Evolutionary conservation across 2,329 filamentous ascomycete genomes (phyloP).

Genomic region (Cryphonectria parasitica): DNA sequence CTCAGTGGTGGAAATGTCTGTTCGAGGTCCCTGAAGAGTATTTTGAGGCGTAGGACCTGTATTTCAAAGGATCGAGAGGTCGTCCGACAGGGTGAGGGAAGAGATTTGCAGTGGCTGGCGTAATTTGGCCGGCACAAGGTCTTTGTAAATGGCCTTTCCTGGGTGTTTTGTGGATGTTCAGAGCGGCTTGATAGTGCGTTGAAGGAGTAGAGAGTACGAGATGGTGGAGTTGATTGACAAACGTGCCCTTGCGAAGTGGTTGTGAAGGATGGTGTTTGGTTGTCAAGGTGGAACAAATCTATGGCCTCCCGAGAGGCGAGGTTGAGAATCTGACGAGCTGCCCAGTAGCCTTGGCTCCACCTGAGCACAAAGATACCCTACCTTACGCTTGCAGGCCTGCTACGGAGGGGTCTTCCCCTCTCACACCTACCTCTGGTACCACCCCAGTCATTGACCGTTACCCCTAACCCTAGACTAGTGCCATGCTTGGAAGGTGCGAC

Average conservation of each 20-base stretch:
- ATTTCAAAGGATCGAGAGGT: background rate
- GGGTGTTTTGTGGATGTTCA: background rate
- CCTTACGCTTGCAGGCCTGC: background rate
- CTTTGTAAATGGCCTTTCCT: background rate
- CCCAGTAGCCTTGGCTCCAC: constrained; percentile 9
- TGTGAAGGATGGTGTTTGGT: constrained; percentile 3
- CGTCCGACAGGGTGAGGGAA: background rate
- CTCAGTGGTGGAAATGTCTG: background rate
- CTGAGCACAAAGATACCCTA: background rate
- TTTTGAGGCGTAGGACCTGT: background rate
- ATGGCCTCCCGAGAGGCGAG: constrained; percentile 6
- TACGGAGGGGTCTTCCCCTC: background rate
- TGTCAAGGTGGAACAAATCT: background rate
- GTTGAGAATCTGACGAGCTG: constrained; percentile 14
- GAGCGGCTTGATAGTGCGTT: too few species aligned
- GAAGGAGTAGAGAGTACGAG: background rate
- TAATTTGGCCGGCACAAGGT: background rate
- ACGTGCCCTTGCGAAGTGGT: constrained; percentile 4
- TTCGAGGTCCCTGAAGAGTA: background rate
- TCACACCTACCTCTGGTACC: background rate
- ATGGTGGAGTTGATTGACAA: background rate
- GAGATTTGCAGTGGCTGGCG: constrained; percentile 15
- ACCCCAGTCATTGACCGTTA: background rate
- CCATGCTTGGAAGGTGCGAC: background rate
- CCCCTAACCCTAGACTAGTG: background rate